A percentile compares a stretch with the other conserved stretches of the same genome.
These are phyloP conservation scores for Cadophora sp. DNA, from an alignment of 2,329 filamentous ascomycete genomes.

Conservation along the genomic window DNA sequence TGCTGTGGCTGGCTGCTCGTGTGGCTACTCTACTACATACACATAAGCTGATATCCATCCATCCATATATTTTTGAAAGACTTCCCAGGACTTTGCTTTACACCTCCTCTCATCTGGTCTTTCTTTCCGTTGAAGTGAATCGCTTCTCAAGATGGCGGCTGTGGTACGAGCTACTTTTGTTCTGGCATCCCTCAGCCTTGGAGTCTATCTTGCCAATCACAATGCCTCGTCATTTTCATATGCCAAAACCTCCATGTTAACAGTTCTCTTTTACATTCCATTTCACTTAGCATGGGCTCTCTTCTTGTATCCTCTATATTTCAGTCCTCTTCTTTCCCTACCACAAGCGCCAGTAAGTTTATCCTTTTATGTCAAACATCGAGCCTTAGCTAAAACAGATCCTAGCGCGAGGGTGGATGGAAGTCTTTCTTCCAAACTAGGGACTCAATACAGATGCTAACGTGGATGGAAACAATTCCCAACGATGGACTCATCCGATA, in stretches of 20 bases:
- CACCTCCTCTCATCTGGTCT: background rate
- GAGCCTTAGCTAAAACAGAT: conserved; percentile 10
- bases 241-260: conserved; percentile 10
- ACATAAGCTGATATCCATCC: conserved; percentile 7
- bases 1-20: background rate
- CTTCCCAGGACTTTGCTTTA: background rate
- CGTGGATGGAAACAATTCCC: conserved; percentile 28
- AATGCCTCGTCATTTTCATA: conserved; percentile 20
- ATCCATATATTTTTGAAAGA: background rate
- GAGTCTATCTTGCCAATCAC: background rate
- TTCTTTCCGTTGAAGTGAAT: background rate
- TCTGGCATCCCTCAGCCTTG: conserved; percentile 3
- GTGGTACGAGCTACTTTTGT: conserved; percentile 5
- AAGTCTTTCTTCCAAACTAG: conserved; percentile 23
- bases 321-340: conserved; percentile 28
- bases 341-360: conserved; percentile 29
- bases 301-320: conserved; percentile 29
- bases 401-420: conserved; percentile 6
- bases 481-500: conserved; percentile 32
- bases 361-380: background rate
- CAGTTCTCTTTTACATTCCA: conserved; percentile 17
- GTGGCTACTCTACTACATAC: background rate
- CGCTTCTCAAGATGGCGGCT: background rate
- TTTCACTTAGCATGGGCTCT: conserved; percentile 26
- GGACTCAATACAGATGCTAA: conserved; percentile 21